Percentiles rank a stretch among this genome's conserved stretches.
Evolutionary conservation across 352 stramenopile species (phyloP).

Genomic region (Phytophthora crassamura): DNA sequence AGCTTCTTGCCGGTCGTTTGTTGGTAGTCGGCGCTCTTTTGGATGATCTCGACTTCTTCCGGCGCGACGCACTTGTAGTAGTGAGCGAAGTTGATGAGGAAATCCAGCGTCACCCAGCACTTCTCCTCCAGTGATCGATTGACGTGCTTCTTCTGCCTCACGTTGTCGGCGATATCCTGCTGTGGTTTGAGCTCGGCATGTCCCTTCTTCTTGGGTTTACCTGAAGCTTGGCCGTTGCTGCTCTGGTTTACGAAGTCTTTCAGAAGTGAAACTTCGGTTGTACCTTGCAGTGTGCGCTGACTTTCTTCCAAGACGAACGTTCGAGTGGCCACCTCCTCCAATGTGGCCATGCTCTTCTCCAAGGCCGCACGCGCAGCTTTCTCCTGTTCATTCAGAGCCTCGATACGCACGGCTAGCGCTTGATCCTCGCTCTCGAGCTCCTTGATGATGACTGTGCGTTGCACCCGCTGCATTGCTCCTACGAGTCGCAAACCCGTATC

Average conservation of each 20-base stretch:
- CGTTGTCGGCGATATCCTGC: slow-evolving; percentile 35
- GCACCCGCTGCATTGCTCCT: slow-evolving; percentile 58
- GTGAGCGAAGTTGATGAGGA: slow-evolving; percentile 59
- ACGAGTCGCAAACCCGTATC: slow-evolving; percentile 65
- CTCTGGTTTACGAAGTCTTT: slow-evolving; percentile 5
- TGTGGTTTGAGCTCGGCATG: slow-evolving; percentile 2
- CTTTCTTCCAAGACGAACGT: slow-evolving; percentile 55
- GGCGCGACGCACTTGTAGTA: slow-evolving; percentile 71
- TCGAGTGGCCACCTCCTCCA: slow-evolving; percentile 46
- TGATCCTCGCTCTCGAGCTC: slow-evolving; percentile 46
- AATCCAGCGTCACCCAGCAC: slow-evolving; percentile 72
- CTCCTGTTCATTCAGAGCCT: slow-evolving; percentile 39
- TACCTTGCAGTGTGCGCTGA: slow-evolving; percentile 31
- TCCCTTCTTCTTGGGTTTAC: slow-evolving; percentile 4
- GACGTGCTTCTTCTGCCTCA: slow-evolving; percentile 58
- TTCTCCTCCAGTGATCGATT: slow-evolving; percentile 66
- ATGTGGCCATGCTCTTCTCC: slow-evolving; percentile 24
- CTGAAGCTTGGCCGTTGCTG: not conserved
- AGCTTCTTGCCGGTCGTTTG: slow-evolving; percentile 43
- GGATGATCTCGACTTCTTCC: slow-evolving; percentile 67
- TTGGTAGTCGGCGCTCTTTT: slow-evolving; percentile 62
- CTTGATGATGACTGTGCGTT: slow-evolving; percentile 49
- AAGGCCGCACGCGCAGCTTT: slow-evolving; percentile 18
- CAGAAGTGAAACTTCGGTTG: slow-evolving; percentile 25
- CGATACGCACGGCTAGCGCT: slow-evolving; percentile 29